A percentile compares a stretch with the other conserved stretches of the same genome.
phyloP scores from a whole-genome alignment of 2,329 filamentous ascomycete species.

The Aspergillus japonicus region DNA sequence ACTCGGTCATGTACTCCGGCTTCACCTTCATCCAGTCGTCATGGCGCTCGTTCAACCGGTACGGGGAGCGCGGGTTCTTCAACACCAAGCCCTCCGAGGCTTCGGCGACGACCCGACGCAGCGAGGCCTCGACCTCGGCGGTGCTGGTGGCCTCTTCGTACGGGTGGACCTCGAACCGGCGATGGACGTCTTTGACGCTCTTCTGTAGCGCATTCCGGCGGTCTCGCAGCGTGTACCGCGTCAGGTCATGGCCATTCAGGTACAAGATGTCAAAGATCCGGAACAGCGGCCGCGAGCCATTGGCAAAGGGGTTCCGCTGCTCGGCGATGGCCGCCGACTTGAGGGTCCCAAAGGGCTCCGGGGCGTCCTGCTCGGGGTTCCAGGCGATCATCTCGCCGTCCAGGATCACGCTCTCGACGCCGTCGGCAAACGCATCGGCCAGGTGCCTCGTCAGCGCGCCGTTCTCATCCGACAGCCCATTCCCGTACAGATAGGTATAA shows the following conservation, averaged over 20 bases:
- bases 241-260: conserved; percentile 77
- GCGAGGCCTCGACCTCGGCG: conserved; percentile 72
- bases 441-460: conserved; percentile 79
- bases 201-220: conserved; percentile 71
- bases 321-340: conserved; percentile 86
- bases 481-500: conserved; percentile 91
- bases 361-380: conserved; percentile 81
- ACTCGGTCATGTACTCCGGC: conserved; percentile 96
- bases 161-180: conserved; percentile 78
- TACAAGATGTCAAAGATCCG: conserved; percentile 89
- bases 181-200: conserved; percentile 67
- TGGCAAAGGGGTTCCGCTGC: conserved; percentile 67
- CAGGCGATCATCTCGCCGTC: conserved; percentile 99
- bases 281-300: conserved; percentile 72
- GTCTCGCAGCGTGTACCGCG: conserved; percentile 78
- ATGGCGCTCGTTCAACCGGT: conserved; percentile 83
- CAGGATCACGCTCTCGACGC: conserved; percentile 82
- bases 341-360: conserved; percentile 85
- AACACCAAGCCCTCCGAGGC: conserved; percentile 87
- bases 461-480: conserved; percentile 69
- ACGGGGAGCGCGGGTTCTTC: conserved; percentile 87
- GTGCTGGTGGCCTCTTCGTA: conserved; percentile 66
- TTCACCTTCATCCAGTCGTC: conserved; percentile 99
- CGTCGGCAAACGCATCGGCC: conserved; percentile 69
- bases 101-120: conserved; percentile 81